Evolutionary conservation across 257 asterid species (phyloP), one percentile per base, ranked within the genome.

Genomic region (Osmanthus fragrans): DNA sequence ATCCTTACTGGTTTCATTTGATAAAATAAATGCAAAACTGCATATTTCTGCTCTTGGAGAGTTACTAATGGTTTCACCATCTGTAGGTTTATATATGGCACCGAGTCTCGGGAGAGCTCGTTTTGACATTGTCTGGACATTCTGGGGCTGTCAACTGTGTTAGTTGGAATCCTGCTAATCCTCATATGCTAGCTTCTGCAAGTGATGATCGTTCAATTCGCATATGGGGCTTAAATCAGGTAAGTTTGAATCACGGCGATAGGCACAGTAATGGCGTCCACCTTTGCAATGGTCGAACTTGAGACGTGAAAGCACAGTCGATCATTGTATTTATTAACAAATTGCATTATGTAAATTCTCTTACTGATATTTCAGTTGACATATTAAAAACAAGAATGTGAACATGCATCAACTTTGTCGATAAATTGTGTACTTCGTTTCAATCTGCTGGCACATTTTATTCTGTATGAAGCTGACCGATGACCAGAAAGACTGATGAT

Each of bases 151-250:
- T 94, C 3, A 94, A 92, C 87, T 89, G 97, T 32, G 98, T 94
- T 36, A 92, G 97, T 85, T 94, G 97, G 98, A 94, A 90, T 71
- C 97, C 98, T 0, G 76, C 75, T 4, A 89, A 94, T 81, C 97
- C 96, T 71, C 92, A 89, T 76, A 92, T 94, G 93, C 85, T 94
- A 79, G 97, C 96, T 27, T 92, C 97, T 37, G 97, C 98, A 32
- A 92, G 98, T 81, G 97, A 94, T 66, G 98, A 94, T 80, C 92
- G 88, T 27, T 92, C 97, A 2, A 92, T 94, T 76, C 94, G 96
- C 70, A 82, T 94, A 77, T 94, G 98, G 98, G 98, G 98, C 56
- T 73, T 92, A 82, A 72, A 86, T 54, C 88, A 82, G 90, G 91
- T 89, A 63, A 83, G 83, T 63, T 77, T 82, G 85, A 76, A 83